A percentile compares a stretch with the other conserved stretches of the same genome.
Conservation (phyloP, 2,329 filamentous ascomycete species). For the Pseudogymnoascus sp. region DNA sequence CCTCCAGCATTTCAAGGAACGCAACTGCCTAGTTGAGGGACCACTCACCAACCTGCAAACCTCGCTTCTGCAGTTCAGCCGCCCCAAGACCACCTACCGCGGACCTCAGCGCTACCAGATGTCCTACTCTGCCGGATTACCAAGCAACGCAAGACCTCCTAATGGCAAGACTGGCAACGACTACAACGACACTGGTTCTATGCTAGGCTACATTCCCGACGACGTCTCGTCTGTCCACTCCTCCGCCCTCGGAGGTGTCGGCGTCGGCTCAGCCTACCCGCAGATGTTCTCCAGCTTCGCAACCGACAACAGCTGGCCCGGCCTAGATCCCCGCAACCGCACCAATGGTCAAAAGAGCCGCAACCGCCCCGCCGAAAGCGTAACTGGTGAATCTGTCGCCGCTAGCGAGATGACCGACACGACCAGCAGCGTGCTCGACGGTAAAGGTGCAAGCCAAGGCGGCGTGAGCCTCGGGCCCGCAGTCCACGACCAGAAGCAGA, state of each 20-base stretch:
- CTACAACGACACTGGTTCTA: conserved; percentile 65
- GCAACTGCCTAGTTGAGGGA: conserved; percentile 90
- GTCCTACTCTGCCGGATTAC: conserved; percentile 48
- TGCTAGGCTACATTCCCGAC: conserved; percentile 92
- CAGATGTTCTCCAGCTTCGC: conserved; percentile 94
- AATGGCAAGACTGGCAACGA: conserved; percentile 29
- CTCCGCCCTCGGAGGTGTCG: conserved; percentile 77
- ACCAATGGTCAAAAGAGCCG: conserved; percentile 57
- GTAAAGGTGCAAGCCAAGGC: conserved; percentile 69
- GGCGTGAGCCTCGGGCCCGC: conserved; percentile 63
- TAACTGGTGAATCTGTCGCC: conserved; percentile 87
- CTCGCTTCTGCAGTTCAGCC: conserved; percentile 87
- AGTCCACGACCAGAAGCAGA: conserved; percentile 52
- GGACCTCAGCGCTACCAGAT: conserved; percentile 80
- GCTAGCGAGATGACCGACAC: conserved; percentile 85
- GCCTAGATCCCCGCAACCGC: conserved; percentile 61
- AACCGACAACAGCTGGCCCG: conserved; percentile 73
- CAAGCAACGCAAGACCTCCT: conserved; percentile 29
- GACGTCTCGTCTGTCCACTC: conserved; percentile 95
- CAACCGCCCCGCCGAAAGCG: conserved; percentile 62
- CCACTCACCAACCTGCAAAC: conserved; percentile 93
- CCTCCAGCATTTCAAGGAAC: conserved; percentile 92
- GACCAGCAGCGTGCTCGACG: conserved; percentile 68
- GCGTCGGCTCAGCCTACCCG: conserved; percentile 73
- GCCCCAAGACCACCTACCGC: conserved; percentile 86